phyloP scores from a whole-genome alignment of 768 basidiomycete species.

The Favolaschia claudopus region DNA sequence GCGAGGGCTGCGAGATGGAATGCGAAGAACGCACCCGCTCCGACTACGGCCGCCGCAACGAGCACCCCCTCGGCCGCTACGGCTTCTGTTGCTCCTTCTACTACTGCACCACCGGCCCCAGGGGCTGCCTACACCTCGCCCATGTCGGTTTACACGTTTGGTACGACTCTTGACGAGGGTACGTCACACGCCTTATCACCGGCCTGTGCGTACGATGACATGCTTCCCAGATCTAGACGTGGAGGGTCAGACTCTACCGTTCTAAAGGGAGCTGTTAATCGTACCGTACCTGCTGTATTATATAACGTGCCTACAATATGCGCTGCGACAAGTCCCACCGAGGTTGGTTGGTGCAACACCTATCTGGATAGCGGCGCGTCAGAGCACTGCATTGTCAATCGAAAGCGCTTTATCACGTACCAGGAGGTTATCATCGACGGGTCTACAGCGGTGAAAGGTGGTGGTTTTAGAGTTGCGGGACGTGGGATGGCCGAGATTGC shows the following conservation, averaged over 20 bases:
- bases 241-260: not conserved
- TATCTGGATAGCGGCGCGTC: not conserved
- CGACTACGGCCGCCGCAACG: no score
- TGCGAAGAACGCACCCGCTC: no score
- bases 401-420: not conserved
- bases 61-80: not conserved
- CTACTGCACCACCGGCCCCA: not conserved
- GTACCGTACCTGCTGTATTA: slow-evolving; percentile 1
- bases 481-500: not conserved
- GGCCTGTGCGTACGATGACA: not conserved
- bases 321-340: no score
- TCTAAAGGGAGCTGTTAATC: not conserved
- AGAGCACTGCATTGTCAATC: not conserved
- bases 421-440: not conserved
- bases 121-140: not conserved
- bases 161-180: not conserved
- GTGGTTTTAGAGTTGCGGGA: not conserved
- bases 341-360: not conserved
- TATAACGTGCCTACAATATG: not conserved
- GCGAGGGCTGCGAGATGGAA: not conserved
- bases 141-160: not conserved
- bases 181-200: not conserved
- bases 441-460: slow-evolving; percentile 3
- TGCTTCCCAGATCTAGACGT: not conserved
- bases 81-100: no score